Conservation (phyloP, 1,284 basidiomycete genomes). For the Puccinia brachypodii region DNA sequence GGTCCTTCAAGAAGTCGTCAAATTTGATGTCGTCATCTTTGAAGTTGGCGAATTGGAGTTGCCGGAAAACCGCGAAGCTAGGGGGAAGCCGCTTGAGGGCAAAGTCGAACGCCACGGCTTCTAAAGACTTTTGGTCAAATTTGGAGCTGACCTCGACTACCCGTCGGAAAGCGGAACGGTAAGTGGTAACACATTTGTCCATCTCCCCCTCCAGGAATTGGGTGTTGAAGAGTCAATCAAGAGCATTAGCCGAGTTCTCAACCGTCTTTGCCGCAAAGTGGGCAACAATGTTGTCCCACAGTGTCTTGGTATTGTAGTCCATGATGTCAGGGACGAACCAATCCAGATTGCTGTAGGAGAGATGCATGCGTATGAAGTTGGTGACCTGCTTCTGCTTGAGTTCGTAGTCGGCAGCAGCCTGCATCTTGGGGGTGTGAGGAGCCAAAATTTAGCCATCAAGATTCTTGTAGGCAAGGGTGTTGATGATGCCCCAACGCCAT, state of each 20-base stretch:
- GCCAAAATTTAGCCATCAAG: neutral
- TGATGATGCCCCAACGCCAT: neutral
- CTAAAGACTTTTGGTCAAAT: neutral
- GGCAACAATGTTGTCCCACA: neutral
- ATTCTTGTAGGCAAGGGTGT: neutral
- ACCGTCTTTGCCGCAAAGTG: neutral
- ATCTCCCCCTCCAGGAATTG: neutral
- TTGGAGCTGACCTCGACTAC: neutral
- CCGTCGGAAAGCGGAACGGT: neutral
- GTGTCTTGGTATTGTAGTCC: neutral
- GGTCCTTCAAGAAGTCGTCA: neutral
- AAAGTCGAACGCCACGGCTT: neutral
- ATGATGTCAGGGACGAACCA: neutral
- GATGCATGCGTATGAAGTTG: neutral
- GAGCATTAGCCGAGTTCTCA: neutral
- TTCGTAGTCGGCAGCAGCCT: neutral
- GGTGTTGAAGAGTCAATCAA: neutral
- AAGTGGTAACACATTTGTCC: neutral
- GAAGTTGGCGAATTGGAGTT: neutral
- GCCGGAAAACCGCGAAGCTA: neutral
- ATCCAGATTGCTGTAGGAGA: neutral
- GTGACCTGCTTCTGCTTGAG: neutral
- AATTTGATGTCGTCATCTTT: neutral
- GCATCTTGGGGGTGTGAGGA: neutral
- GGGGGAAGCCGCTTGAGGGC: neutral